Evolutionary conservation across 169 alveolate species (phyloP).

Genomic region (Babesia bigemina): DNA sequence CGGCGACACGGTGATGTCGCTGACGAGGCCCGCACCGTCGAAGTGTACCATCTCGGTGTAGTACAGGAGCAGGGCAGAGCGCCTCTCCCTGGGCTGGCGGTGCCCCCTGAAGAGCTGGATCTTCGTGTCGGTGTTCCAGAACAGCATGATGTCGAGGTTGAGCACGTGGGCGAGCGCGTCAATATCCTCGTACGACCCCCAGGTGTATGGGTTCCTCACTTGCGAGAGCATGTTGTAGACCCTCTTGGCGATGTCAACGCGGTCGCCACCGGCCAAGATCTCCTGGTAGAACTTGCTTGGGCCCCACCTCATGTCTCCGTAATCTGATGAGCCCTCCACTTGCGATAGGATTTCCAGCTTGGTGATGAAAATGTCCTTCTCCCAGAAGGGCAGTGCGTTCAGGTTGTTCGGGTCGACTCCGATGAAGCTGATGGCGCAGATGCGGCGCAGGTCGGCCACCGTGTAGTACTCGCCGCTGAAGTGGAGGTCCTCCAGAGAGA

Average conservation of each 20-base stretch:
- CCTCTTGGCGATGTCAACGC: conserved; percentile 34
- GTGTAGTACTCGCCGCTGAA: conserved; percentile 27
- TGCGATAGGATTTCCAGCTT: conserved; percentile 31
- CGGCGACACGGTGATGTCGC: neutral
- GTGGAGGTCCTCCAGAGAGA: conserved; percentile 19
- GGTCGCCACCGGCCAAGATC: conserved; percentile 11
- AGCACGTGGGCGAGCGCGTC: conserved; percentile 36
- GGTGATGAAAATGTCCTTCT: conserved; percentile 2
- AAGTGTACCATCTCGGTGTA: conserved; percentile 53
- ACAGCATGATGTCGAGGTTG: conserved; percentile 33
- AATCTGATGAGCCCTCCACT: conserved; percentile 15
- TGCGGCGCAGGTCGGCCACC: conserved; percentile 33
- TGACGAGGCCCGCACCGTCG: conserved; percentile 55
- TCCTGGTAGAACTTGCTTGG: conserved; percentile 19
- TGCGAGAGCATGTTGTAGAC: conserved; percentile 20
- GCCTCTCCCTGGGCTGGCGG: conserved; percentile 1
- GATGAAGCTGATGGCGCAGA: conserved; percentile 44
- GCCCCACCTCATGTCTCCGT: conserved; percentile 46
- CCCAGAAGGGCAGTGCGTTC: conserved; percentile 40
- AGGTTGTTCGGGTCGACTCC: conserved; percentile 57
- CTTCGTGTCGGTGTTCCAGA: conserved; percentile 10
- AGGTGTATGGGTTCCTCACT: conserved; percentile 16
- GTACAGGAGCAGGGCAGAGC: conserved; percentile 35
- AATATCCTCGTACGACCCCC: conserved; percentile 64
- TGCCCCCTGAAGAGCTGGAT: conserved; percentile 29